These are phyloP conservation scores for Plantago elongata DNA, from an alignment of 257 asterid species.

Conservation along the genomic window DNA sequence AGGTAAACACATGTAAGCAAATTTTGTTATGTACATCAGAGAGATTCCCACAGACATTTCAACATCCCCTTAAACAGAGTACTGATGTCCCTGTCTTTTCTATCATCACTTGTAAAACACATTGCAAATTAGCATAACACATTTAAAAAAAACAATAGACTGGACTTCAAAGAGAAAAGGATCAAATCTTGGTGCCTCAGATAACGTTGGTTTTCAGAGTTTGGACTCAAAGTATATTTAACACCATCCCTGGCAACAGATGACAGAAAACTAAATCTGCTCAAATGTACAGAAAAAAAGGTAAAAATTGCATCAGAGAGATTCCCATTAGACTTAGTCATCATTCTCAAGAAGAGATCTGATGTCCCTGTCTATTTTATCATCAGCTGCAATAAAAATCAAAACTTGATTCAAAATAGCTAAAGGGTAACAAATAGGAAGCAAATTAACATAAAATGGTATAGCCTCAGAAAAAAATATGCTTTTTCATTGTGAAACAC, in stretches of 20 bases:
- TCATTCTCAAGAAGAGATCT: constrained; percentile 36
- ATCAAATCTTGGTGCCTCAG: too few relatives aligned
- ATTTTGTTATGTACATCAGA: constrained; percentile 32
- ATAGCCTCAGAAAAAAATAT: constrained; percentile 38
- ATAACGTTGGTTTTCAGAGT: too few relatives aligned
- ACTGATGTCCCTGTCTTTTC: constrained; percentile 63
- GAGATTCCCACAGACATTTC: constrained; percentile 57
- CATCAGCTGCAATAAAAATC: constrained; percentile 35
- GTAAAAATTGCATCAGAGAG: constrained; percentile 56
- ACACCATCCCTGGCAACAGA: too few relatives aligned
- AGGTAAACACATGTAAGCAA: background rate
- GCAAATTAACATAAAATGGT: too few relatives aligned
- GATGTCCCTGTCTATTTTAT: constrained; percentile 88
- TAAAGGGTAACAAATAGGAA: too few relatives aligned
- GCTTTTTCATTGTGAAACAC: constrained; percentile 38
- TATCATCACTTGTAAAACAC: constrained; percentile 35
- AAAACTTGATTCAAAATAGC: too few relatives aligned
- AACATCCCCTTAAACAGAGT: constrained; percentile 26
- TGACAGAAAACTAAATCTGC: too few relatives aligned
- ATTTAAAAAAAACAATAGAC: too few relatives aligned
- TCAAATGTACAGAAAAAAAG: constrained; percentile 1
- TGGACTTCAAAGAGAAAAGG: background rate
- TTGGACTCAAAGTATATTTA: too few relatives aligned
- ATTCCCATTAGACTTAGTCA: constrained; percentile 68
- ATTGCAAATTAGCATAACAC: background rate